Conservation (phyloP, 139 green algal species). For the Chlorella sp. region DNA sequence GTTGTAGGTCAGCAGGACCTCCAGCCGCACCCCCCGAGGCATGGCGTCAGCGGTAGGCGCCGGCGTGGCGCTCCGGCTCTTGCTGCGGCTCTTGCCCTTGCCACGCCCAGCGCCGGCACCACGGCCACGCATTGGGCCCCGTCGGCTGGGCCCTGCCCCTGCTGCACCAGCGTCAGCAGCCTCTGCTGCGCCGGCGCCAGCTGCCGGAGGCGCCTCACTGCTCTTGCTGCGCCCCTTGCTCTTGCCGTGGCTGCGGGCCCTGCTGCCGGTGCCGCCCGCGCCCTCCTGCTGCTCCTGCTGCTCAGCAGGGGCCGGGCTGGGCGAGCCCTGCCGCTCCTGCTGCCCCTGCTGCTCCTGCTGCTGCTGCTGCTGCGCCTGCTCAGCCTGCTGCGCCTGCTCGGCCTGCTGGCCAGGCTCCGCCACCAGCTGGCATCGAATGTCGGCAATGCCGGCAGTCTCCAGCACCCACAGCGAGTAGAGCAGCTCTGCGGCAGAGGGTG, state of each 20-base stretch:
- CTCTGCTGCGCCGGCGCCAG: neutral
- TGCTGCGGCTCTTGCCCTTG: neutral
- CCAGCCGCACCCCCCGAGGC: neutral
- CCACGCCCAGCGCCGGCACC: neutral
- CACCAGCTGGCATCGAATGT: neutral
- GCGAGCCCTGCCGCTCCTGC: neutral
- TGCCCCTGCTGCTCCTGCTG: neutral
- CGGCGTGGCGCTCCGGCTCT: neutral
- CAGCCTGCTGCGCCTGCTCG: too few species aligned
- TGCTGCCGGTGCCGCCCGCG: neutral
- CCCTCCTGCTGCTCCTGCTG: slow-evolving; percentile 8
- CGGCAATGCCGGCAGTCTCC: neutral
- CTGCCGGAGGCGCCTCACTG: too few species aligned
- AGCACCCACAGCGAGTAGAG: slow-evolving; percentile 14
- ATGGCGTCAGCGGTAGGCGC: neutral
- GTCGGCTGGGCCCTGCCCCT: neutral
- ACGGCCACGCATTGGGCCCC: too few species aligned
- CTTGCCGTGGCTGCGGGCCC: neutral
- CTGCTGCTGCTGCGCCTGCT: neutral
- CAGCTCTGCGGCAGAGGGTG: slow-evolving; percentile 7
- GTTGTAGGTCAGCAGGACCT: neutral
- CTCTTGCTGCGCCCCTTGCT: neutral
- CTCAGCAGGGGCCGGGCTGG: neutral
- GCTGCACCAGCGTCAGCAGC: neutral
- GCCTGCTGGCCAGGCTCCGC: neutral